phyloP scores from a whole-genome alignment of 495 filamentous ascomycete species.

The Penicillium nucicola region DNA sequence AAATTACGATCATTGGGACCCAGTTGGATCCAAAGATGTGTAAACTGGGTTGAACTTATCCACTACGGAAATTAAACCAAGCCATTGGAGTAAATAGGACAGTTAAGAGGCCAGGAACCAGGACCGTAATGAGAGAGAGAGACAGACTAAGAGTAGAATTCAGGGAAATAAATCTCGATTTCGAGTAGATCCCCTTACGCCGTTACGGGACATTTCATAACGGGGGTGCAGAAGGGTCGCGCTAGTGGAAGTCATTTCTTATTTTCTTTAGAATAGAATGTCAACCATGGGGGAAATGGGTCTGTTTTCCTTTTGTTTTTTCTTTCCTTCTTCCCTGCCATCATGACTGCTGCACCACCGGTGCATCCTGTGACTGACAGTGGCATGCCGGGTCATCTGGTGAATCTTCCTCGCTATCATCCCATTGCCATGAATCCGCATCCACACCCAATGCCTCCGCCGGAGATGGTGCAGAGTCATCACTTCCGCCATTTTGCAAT shows the following conservation, averaged over 20 bases:
- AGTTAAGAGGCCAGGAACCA: too few relatives aligned
- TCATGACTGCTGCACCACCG: slow-evolving; percentile 43
- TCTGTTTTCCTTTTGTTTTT: slow-evolving; percentile 4
- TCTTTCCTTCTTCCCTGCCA: slow-evolving; percentile 8
- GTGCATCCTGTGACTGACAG: slow-evolving; percentile 35
- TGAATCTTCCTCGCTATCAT: slow-evolving; percentile 41
- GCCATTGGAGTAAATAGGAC: too few relatives aligned
- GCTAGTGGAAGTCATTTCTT: slow-evolving; percentile 30
- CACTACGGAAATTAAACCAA: slow-evolving; percentile 5
- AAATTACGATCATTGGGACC: slow-evolving; percentile 7
- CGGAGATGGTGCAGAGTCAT: slow-evolving; percentile 38
- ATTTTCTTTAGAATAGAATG: slow-evolving; percentile 12
- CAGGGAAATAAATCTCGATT: slow-evolving; percentile 2
- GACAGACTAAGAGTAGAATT: too few relatives aligned
- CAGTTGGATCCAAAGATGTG: slow-evolving; percentile 1
- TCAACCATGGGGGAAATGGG: slow-evolving; percentile 32
- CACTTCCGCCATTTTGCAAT: slow-evolving; percentile 40
- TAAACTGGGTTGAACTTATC: not conserved
- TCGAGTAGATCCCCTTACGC: slow-evolving; percentile 27
- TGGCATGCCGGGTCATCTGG: slow-evolving; percentile 34
- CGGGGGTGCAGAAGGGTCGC: slow-evolving; percentile 30
- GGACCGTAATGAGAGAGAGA: too few relatives aligned
- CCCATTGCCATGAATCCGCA: slow-evolving; percentile 49
- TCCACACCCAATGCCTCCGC: slow-evolving; percentile 33
- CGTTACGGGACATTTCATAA: slow-evolving; percentile 30